Conservation (phyloP, 768 basidiomycete genomes). For the Mycena venus region DNA sequence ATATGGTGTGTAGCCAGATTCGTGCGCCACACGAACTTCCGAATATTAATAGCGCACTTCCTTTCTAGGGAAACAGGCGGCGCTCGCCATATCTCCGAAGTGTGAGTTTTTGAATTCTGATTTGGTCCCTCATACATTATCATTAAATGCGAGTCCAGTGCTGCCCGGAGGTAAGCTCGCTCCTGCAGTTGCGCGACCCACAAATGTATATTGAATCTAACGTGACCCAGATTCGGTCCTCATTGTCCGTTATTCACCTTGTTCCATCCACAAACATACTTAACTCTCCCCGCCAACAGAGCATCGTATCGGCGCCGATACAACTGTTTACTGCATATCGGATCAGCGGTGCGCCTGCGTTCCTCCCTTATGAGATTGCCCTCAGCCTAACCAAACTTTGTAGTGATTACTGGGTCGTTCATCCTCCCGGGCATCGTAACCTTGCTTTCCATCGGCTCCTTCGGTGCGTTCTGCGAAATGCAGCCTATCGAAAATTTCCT, state of each 20-base stretch:
- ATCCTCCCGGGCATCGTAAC: conserved; percentile 2
- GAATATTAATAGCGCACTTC: not conserved
- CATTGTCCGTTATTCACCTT: conserved; percentile 3
- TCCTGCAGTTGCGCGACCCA: too few species aligned
- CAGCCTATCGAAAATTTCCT: too few species aligned
- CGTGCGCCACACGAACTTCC: not conserved
- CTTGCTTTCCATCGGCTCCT: conserved; percentile 6
- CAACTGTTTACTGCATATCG: conserved; percentile 27
- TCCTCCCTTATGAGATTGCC: not conserved
- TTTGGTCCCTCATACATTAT: not conserved
- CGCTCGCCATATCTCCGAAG: not conserved
- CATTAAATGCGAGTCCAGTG: not conserved
- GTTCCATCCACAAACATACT: not conserved
- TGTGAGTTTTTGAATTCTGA: not conserved
- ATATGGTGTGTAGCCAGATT: conserved; percentile 1
- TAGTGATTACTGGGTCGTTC: conserved; percentile 17
- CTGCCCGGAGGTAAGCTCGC: conserved; percentile 7
- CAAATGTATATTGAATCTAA: too few species aligned
- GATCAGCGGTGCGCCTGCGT: not conserved
- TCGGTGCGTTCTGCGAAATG: conserved; percentile 23
- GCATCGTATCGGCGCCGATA: conserved; percentile 20
- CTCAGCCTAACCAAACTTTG: not conserved
- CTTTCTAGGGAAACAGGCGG: not conserved
- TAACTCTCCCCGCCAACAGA: not conserved
- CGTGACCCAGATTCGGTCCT: conserved; percentile 13